These are phyloP conservation scores for Galerina marginata DNA, from an alignment of 768 basidiomycete genomes.

Conservation along the genomic window DNA sequence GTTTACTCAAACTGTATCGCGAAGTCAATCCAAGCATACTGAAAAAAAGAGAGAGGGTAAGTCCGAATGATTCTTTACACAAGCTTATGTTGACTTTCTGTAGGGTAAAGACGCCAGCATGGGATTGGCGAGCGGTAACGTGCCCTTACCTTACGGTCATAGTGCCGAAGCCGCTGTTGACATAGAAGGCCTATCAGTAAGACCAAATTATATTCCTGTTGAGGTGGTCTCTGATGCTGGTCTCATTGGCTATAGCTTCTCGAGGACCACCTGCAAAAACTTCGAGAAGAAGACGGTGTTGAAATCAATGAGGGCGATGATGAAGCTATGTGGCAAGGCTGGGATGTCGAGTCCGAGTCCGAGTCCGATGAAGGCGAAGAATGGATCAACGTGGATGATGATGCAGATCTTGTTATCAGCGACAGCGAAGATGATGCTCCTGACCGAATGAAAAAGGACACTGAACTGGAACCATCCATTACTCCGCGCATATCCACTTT, in stretches of 20 bases:
- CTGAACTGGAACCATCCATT: conserved; percentile 21
- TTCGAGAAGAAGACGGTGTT: conserved; percentile 68
- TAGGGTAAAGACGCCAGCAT: conserved; percentile 93
- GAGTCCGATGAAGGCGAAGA: conserved; percentile 61
- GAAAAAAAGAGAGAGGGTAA: conserved; percentile 83
- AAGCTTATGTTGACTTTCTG: conserved; percentile 7
- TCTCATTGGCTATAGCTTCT: conserved; percentile 59
- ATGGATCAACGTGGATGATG: conserved; percentile 84
- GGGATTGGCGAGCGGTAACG: conserved; percentile 63
- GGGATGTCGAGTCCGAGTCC: conserved; percentile 83
- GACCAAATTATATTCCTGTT: conserved; percentile 30
- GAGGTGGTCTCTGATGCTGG: conserved; percentile 1
- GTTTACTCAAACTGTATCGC: conserved; percentile 88
- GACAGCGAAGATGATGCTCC: conserved; percentile 82
- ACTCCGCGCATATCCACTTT: conserved; percentile 61
- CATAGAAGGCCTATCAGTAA: conserved; percentile 88
- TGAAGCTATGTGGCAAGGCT: conserved; percentile 82
- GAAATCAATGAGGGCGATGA: conserved; percentile 55
- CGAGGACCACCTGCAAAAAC: conserved; percentile 81
- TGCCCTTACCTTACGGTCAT: conserved; percentile 86
- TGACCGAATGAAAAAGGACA: conserved; percentile 42
- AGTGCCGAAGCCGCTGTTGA: conserved; percentile 73
- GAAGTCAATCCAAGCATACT: conserved; percentile 95
- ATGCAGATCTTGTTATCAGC: conserved; percentile 73
- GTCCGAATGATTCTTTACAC: conserved; percentile 24